Evolutionary conservation across 2,329 filamentous ascomycete genomes (phyloP).

Genomic region (Cladophialophora bantiana): DNA sequence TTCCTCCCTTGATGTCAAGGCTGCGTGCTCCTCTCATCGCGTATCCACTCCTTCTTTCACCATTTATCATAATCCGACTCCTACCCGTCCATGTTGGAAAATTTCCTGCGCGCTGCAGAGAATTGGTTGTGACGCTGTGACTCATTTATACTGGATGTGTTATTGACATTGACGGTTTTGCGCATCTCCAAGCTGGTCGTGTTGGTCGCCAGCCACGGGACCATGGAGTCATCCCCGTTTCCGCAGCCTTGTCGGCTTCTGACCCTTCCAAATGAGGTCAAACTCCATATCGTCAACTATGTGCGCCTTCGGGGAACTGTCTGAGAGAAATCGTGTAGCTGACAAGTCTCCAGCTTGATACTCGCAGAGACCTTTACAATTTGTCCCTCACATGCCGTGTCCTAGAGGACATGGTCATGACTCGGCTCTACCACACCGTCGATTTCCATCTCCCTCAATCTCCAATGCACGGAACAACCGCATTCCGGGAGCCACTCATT

Average conservation of each 20-base stretch:
- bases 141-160: not conserved
- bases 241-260: constrained; percentile 37
- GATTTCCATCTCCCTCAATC: constrained; percentile 33
- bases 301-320: constrained; percentile 29
- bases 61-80: constrained; percentile 1
- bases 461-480: constrained; percentile 18
- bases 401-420: constrained; percentile 37
- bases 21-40: not conserved
- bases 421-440: constrained; percentile 35
- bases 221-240: constrained; percentile 25
- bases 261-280: constrained; percentile 38
- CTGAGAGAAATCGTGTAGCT: constrained; percentile 8
- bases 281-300: constrained; percentile 38
- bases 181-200: not conserved
- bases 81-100: not conserved
- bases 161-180: not conserved
- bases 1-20: not conserved
- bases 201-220: not conserved
- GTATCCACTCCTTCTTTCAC: not conserved
- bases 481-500: constrained; percentile 35
- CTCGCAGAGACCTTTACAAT: constrained; percentile 39
- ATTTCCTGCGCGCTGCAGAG: not conserved
- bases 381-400: constrained; percentile 38
- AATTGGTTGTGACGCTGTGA: not conserved
- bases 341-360: constrained; percentile 32